Base-by-base conservation (phyloP, 2,329 filamentous ascomycete genomes). In the Penicillium expansum region DNA sequence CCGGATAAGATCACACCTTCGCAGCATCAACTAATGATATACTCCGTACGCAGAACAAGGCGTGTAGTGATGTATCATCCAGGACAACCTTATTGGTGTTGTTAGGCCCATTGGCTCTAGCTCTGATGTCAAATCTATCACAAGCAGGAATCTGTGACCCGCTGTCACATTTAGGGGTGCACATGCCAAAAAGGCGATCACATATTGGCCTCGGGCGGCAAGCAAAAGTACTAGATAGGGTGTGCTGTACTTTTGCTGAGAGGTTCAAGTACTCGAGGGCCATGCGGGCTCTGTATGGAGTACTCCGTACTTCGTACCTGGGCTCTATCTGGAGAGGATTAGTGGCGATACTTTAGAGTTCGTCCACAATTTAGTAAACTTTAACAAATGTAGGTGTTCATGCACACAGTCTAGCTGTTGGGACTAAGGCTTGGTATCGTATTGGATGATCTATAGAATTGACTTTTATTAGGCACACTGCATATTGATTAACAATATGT, bases 191-290 rank as follows among this genome's bases (percentile, higher is more conserved):
- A 29, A 52, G 56, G 13, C 43, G 53, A 59, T 59, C 56, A 54
- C 27, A 30, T 37, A 48, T 32, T 44, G 51, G 39, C 24, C 38
- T 18, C 27, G 8, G 14, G 16, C 9, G 39, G 44, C 56, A 56
- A 47, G 45, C 61, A 62, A 63, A 64, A 62, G 61, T 64, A 60
- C 62, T 38, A 33, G 13, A 22, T 8, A 20, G 20, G n/a, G 3
- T 39, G 22, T 32, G 10, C n/a, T 51, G 61, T 64, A 62, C 60
- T 61, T 62, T 50, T 60, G 61, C 27, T 37, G 1, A 7, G 16
- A 33, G 24, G 14, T 35, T 45, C 14, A 37, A 35, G n/a, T 27
- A 24, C 11, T n/a, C 33, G 32, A 30, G 10, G 29, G 18, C 32
- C 29, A 52, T 56, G 42, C 35, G 24, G 22, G 47, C 11, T 22